These are phyloP conservation scores for Colletotrichum truncatum DNA, from an alignment of 2,329 filamentous ascomycete genomes.

Conservation along the genomic window DNA sequence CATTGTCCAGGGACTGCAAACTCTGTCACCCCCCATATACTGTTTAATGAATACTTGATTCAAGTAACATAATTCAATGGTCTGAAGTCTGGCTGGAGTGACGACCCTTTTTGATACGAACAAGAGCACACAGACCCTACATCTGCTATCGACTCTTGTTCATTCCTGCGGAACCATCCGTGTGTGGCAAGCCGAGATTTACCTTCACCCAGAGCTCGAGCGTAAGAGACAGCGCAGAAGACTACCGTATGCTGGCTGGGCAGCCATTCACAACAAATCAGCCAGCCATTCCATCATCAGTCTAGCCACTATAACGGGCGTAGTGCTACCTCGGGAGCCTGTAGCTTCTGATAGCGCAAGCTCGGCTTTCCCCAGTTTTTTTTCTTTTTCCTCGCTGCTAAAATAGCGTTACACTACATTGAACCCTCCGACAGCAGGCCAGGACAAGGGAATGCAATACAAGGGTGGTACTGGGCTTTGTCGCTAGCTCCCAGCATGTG, in stretches of 20 bases:
- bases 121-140: conserved; percentile 7
- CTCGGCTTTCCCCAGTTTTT: conserved; percentile 27
- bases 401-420: conserved; percentile 24
- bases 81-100: conserved; percentile 7
- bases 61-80: conserved; percentile 17
- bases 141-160: not conserved
- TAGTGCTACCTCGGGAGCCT: not conserved
- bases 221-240: not conserved
- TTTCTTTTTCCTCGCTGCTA: not conserved
- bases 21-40: conserved; percentile 7
- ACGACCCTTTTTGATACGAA: conserved; percentile 17
- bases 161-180: not conserved
- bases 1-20: conserved; percentile 23
- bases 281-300: conserved; percentile 22
- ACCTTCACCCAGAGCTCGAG: conserved; percentile 12
- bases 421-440: conserved; percentile 22
- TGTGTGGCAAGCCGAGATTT: conserved; percentile 5
- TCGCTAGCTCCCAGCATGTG: conserved; percentile 27
- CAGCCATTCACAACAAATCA: conserved; percentile 11
- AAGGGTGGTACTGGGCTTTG: conserved; percentile 18
- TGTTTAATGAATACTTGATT: conserved; percentile 10
- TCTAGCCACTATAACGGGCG: conserved; percentile 14
- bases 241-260: not conserved
- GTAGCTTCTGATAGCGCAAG: conserved; percentile 26
- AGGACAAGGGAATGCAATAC: conserved; percentile 20